These are phyloP conservation scores for Debaryomyces prosopidis DNA, from an alignment of 805 yeast genomes.

Conservation along the genomic window DNA sequence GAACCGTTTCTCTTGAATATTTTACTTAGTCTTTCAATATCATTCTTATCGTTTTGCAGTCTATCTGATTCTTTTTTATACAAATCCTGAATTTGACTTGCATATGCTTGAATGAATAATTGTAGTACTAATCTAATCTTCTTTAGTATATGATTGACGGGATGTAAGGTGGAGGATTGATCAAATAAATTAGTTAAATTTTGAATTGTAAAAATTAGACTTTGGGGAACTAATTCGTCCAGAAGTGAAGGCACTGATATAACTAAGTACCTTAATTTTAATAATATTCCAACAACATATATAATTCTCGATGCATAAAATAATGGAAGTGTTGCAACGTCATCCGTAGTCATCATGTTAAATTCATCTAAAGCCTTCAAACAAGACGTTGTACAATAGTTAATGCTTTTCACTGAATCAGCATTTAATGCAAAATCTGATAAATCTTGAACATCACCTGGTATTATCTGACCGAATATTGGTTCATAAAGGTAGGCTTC, in stretches of 20 bases:
- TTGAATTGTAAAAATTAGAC: slow-evolving; percentile 38
- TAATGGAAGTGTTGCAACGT: slow-evolving; percentile 58
- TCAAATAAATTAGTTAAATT: slow-evolving; percentile 26
- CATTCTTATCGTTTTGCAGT: slow-evolving; percentile 19
- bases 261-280: slow-evolving; percentile 56
- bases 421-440: slow-evolving; percentile 18
- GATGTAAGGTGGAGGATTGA: slow-evolving; percentile 24
- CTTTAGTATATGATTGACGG: slow-evolving; percentile 49
- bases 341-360: slow-evolving; percentile 41
- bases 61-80: slow-evolving; percentile 23
- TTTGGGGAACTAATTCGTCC: slow-evolving; percentile 49
- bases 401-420: slow-evolving; percentile 43
- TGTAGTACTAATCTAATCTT: slow-evolving; percentile 58
- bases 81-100: slow-evolving; percentile 48
- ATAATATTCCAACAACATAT: slow-evolving; percentile 65
- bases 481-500: slow-evolving; percentile 71
- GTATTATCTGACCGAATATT: slow-evolving; percentile 24
- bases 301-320: slow-evolving; percentile 56
- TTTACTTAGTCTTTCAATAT: slow-evolving; percentile 16
- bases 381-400: slow-evolving; percentile 56
- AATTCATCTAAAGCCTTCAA: slow-evolving; percentile 50
- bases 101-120: slow-evolving; percentile 61
- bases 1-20: slow-evolving; percentile 2
- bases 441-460: slow-evolving; percentile 9
- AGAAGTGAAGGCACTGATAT: slow-evolving; percentile 50